Conservation (phyloP, 345 rosid genomes). For the Eucalyptus brandiana region DNA sequence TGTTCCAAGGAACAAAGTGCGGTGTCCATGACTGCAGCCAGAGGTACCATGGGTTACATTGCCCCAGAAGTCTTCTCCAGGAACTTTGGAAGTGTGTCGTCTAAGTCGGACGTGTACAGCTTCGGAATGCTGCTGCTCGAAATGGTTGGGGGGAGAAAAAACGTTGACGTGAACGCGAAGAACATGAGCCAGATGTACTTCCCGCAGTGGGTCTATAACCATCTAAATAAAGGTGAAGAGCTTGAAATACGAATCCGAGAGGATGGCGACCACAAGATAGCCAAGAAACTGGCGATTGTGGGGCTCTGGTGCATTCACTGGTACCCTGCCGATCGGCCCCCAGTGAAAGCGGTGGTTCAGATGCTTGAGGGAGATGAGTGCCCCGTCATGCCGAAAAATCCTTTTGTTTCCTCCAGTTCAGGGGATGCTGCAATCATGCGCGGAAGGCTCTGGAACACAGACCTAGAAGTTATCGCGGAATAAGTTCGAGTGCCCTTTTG, state of each 20-base stretch:
- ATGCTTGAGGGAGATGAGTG: background rate
- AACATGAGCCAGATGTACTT: background rate
- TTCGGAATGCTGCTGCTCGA: slow-evolving; percentile 14
- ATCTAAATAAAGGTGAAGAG: background rate
- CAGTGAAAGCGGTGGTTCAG: background rate
- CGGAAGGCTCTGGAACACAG: background rate
- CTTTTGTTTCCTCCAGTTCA: background rate
- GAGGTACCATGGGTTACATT: slow-evolving; percentile 11
- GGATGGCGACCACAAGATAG: background rate
- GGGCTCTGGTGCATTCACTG: slow-evolving; percentile 5
- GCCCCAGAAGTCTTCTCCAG: slow-evolving; percentile 1
- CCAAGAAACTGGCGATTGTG: slow-evolving; percentile 1
- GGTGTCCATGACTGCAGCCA: background rate
- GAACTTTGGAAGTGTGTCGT: background rate
- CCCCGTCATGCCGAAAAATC: background rate
- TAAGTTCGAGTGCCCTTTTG: background rate
- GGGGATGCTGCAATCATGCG: background rate
- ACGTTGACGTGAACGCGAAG: background rate
- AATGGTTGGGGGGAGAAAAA: background rate
- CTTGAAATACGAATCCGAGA: background rate
- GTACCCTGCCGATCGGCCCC: slow-evolving; percentile 3
- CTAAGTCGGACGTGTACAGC: slow-evolving; percentile 6
- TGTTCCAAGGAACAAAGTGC: background rate
- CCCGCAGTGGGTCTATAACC: background rate
- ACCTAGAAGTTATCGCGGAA: background rate